Evolutionary conservation across 345 rosid species (phyloP), one percentile per base, ranked within the genome.

Genomic region (Trapa bicornis): DNA sequence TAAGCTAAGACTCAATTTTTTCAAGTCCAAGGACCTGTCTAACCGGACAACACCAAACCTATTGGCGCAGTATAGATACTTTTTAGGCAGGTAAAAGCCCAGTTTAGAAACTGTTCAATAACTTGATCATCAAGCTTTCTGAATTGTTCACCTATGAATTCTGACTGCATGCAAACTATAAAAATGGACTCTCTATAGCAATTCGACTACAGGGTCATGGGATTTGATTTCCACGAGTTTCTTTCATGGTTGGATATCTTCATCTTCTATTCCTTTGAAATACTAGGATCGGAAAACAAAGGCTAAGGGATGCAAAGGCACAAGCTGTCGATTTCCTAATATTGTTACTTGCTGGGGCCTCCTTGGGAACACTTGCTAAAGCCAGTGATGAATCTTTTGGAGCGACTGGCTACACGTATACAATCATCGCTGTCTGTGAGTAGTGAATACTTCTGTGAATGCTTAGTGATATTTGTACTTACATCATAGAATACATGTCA

Each of bases 351-450:
- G 99, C 97, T 47, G 99, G 96, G 69, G 91, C 91, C 67, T 91
- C 95, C 84, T 80, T 94, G 77, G 99, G 99, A 74, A 74, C 89
- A 42, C 72, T 94, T 48, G 73, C 80, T 56, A 81, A 84, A 74
- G 75, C 63, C 12, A 82, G 83, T 39, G 97, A 94, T 67, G 77
- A 84, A 75, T 82, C 75, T 65, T 89, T 94, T 68, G 99, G 97
- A 65, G 88, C 84, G 33, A 65, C 80, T 65, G 89, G 92, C 73
- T 94, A 89, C 68, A 80, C 85, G 47, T 83, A 91, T 45, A 86
- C 96, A 52, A 87, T 89, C n/a, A 94, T 91, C 37, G 99, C 95
- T 37, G 93, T 94, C 37, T 94, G 97, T 89, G 83, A 91, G 97
- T 57, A 39, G 42, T 39, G 6, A 22, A 22, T 22, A 39, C 42